phyloP scores from a whole-genome alignment of 257 asterid genomes.

The Lithospermum erythrorhizon region DNA sequence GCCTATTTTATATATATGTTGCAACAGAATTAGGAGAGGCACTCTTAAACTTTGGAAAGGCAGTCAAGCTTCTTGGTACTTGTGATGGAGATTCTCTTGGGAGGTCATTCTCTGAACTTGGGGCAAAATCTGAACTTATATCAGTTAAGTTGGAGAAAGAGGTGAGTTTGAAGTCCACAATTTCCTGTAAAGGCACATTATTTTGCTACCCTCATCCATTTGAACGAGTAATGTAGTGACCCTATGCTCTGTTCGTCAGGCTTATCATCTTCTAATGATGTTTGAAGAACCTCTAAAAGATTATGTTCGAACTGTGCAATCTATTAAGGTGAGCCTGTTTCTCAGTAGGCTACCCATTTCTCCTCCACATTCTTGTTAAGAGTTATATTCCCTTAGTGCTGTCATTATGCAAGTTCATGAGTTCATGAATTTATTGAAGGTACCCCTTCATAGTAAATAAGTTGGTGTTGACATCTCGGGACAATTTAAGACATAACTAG shows the following conservation, averaged over 20 bases:
- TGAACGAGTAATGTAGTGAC: not conserved
- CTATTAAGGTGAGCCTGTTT: constrained; percentile 50
- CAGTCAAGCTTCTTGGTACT: constrained; percentile 75
- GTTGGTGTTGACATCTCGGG: not conserved
- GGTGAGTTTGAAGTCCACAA: constrained; percentile 26
- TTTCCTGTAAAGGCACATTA: not conserved
- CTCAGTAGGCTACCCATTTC: constrained; percentile 7
- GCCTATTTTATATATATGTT: constrained; percentile 9
- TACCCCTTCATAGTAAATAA: not conserved
- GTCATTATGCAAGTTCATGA: not conserved
- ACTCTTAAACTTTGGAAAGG: constrained; percentile 86
- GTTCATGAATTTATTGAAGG: not conserved
- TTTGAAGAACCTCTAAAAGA: constrained; percentile 96
- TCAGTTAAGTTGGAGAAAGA: constrained; percentile 75
- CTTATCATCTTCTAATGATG: constrained; percentile 86
- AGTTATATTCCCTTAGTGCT: not conserved
- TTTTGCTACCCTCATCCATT: not conserved
- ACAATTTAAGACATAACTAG: not conserved
- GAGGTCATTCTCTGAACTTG: constrained; percentile 86
- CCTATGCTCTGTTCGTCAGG: constrained; percentile 31
- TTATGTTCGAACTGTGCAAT: constrained; percentile 93
- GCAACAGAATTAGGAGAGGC: constrained; percentile 82
- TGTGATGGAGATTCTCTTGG: constrained; percentile 82
- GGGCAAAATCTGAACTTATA: constrained; percentile 66
- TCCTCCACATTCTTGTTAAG: not conserved